Conservation (phyloP, 2,329 filamentous ascomycete genomes). For the Neofusicoccum umdonicola region DNA sequence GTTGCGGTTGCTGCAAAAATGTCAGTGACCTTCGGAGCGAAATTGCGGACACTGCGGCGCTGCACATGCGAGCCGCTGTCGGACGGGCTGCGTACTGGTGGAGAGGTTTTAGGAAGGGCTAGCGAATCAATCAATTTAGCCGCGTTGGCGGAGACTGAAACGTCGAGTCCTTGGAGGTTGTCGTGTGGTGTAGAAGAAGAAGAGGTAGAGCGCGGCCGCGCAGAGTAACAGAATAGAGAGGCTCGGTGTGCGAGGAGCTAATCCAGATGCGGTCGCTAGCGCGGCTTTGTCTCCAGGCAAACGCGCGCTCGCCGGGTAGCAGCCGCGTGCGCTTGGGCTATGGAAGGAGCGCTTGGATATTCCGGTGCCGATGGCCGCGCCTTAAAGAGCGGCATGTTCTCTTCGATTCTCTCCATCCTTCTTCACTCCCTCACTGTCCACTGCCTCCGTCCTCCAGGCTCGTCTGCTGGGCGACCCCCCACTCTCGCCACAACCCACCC, state of each 20-base stretch:
- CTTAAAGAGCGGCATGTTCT: conserved; percentile 18
- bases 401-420: not conserved
- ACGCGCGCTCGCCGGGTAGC: conserved; percentile 7
- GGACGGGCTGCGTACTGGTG: conserved; percentile 23
- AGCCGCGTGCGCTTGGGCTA: conserved; percentile 1
- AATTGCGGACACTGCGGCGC: not conserved
- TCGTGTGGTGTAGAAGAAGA: conserved; percentile 14
- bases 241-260: conserved; percentile 14
- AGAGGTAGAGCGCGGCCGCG: not conserved
- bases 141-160: conserved; percentile 99
- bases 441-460: not conserved
- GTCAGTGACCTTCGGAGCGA: not conserved
- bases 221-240: conserved; percentile 9
- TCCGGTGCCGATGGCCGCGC: conserved; percentile 15
- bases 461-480: not conserved
- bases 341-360: conserved; percentile 5
- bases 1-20: conserved; percentile 44
- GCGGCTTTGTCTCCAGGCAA: not conserved
- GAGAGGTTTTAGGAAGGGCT: conserved; percentile 55
- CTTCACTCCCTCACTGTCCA: not conserved
- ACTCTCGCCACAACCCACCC: not conserved
- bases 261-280: not conserved
- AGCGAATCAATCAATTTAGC: conserved; percentile 99
- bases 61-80: not conserved
- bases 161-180: conserved; percentile 73